Conservation (phyloP, 345 rosid genomes). For the Salix dunnii region DNA sequence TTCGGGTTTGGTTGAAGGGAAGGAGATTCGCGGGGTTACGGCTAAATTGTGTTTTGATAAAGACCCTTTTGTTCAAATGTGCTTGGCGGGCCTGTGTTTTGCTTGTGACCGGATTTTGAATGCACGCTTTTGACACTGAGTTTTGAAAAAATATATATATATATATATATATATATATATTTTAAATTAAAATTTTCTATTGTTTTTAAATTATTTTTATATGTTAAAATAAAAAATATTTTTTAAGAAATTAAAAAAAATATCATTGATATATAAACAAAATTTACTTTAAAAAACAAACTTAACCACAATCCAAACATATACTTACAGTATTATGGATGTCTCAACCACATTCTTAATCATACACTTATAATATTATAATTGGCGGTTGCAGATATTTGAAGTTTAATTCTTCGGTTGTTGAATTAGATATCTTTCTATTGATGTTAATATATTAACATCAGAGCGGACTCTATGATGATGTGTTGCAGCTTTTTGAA, state of each 20-base stretch:
- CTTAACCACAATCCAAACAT: too few relatives aligned
- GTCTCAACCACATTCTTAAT: too few relatives aligned
- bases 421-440: neutral
- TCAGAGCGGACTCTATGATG: slow-evolving; percentile 39
- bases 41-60: slow-evolving; percentile 41
- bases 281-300: too few relatives aligned
- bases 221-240: too few relatives aligned
- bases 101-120: slow-evolving; percentile 33
- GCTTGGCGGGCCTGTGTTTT: slow-evolving; percentile 38
- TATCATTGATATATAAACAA: too few relatives aligned
- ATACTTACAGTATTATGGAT: too few relatives aligned
- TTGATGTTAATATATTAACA: slow-evolving; percentile 14
- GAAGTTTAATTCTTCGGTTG: neutral
- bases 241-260: too few relatives aligned
- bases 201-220: too few relatives aligned
- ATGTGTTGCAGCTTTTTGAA: slow-evolving; percentile 58
- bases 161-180: too few relatives aligned
- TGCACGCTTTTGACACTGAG: slow-evolving; percentile 25
- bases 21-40: slow-evolving; percentile 52
- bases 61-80: slow-evolving; percentile 60
- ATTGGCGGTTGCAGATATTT: slow-evolving; percentile 46
- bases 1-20: slow-evolving; percentile 46
- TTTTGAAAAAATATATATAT: too few relatives aligned
- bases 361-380: slow-evolving; percentile 46
- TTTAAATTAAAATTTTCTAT: too few relatives aligned